Percentiles rank a stretch among this genome's conserved stretches.
Evolutionary conservation across 2,329 filamentous ascomycete genomes (phyloP).

Genomic region (Aspergillus aculeatinus): DNA sequence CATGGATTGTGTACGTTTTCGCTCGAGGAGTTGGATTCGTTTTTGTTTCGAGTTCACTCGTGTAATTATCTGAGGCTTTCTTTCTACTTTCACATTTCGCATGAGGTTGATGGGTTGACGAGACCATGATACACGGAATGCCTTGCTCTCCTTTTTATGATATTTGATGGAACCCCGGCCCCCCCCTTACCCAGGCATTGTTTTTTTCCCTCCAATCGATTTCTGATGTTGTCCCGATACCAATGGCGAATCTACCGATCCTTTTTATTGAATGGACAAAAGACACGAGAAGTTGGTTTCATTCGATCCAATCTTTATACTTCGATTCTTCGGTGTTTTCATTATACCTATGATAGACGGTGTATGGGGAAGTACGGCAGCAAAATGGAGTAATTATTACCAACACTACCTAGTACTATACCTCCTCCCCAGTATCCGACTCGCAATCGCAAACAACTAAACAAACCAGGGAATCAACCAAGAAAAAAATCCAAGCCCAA

Average conservation of each 20-base stretch:
- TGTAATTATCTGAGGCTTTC: neutral
- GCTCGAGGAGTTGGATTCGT: neutral
- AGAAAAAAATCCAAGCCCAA: neutral
- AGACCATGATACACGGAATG: constrained; percentile 27
- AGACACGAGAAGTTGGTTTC: neutral
- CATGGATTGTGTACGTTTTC: neutral
- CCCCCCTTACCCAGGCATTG: neutral
- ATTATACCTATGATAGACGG: neutral
- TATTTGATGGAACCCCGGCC: constrained; percentile 3
- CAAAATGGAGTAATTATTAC: too few species aligned
- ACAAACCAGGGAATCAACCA: constrained; percentile 22
- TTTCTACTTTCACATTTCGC: constrained; percentile 2
- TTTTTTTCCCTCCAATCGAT: neutral
- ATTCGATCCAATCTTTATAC: neutral
- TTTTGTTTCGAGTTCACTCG: constrained; percentile 1
- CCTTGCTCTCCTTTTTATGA: constrained; percentile 10
- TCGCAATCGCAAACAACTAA: neutral
- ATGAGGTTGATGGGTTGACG: constrained; percentile 19
- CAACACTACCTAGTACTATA: too few species aligned
- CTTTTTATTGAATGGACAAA: neutral
- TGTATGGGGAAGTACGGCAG: too few species aligned
- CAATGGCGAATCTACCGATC: constrained; percentile 2
- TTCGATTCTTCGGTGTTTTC: neutral
- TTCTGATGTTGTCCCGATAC: constrained; percentile 1
- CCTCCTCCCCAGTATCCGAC: too few species aligned